Percentiles rank a stretch among this genome's conserved stretches.
phyloP scores from a whole-genome alignment of 2,329 filamentous ascomycete genomes.

The Fusarium sp. region DNA sequence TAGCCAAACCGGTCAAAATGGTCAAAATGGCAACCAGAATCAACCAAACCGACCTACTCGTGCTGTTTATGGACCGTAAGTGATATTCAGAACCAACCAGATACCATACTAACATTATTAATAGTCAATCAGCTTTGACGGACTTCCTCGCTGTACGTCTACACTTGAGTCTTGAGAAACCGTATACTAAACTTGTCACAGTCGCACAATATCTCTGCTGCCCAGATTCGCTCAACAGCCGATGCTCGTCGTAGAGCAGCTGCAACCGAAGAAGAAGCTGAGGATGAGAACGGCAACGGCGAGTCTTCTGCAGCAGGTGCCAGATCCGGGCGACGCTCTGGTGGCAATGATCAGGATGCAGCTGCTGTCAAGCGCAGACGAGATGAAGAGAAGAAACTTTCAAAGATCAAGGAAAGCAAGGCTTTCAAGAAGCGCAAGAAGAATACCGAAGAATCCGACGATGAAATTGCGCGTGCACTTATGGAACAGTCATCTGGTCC shows the following conservation, averaged over 20 bases:
- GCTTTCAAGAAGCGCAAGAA: slow-evolving; percentile 67
- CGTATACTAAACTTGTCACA: slow-evolving; percentile 51
- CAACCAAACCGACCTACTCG: slow-evolving; percentile 45
- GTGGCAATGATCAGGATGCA: slow-evolving; percentile 45
- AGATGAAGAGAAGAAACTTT: slow-evolving; percentile 64
- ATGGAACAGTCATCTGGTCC: slow-evolving; percentile 65
- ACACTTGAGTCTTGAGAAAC: neutral
- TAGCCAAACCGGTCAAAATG: slow-evolving; percentile 22
- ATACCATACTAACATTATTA: slow-evolving; percentile 5
- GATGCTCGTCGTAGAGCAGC: slow-evolving; percentile 61
- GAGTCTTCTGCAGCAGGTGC: slow-evolving; percentile 35
- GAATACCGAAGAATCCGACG: slow-evolving; percentile 55
- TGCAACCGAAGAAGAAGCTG: slow-evolving; percentile 34
- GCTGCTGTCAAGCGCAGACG: slow-evolving; percentile 55
- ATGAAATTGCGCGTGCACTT: slow-evolving; percentile 64
- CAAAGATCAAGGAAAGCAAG: slow-evolving; percentile 74
- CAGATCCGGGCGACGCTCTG: slow-evolving; percentile 48
- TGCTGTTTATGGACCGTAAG: slow-evolving; percentile 58
- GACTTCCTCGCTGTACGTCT: slow-evolving; percentile 64
- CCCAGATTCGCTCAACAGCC: slow-evolving; percentile 66
- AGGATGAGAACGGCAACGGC: slow-evolving; percentile 45
- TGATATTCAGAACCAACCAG: neutral
- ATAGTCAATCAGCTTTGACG: slow-evolving; percentile 65
- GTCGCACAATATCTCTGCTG: slow-evolving; percentile 79
- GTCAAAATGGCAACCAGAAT: slow-evolving; percentile 32